Evolutionary conservation across 2,329 filamentous ascomycete genomes (phyloP).

Genomic region (Colletotrichum paranaense): DNA sequence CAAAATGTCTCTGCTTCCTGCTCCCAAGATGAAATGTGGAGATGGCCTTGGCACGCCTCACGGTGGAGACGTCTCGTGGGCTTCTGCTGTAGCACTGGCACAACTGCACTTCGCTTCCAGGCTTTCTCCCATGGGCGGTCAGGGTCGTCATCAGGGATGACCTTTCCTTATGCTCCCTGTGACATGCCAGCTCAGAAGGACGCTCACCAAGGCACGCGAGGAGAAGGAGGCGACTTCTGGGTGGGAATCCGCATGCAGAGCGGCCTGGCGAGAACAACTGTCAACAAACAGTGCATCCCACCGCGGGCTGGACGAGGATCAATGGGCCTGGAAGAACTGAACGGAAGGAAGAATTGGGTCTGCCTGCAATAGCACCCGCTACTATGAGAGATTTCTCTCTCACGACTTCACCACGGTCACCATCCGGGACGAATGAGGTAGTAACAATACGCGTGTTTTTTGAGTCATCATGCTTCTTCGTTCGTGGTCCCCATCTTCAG

Average conservation of each 20-base stretch:
- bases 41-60: conserved; percentile 18
- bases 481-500: neutral
- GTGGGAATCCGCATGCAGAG: conserved; percentile 9
- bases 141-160: conserved; percentile 30
- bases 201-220: neutral
- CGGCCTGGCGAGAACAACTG: neutral
- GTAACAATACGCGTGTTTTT: conserved; percentile 1
- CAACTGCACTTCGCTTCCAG: neutral
- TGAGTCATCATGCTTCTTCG: conserved; percentile 3
- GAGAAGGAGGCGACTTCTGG: neutral
- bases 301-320: conserved; percentile 12
- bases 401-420: neutral
- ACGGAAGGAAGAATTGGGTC: conserved; percentile 22
- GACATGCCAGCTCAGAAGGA: conserved; percentile 29
- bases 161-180: conserved; percentile 27
- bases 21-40: conserved; percentile 34
- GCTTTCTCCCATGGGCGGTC: conserved; percentile 10
- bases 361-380: neutral
- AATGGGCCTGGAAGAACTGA: conserved; percentile 19
- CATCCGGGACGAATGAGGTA: neutral
- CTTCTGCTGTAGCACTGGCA: conserved; percentile 15
- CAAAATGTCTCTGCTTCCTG: neutral
- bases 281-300: conserved; percentile 11
- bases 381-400: neutral
- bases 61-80: conserved; percentile 21